Percentiles rank a stretch among this genome's conserved stretches.
Conservation (phyloP, 768 basidiomycete species). For the Pilatotrama ljubarskyi region DNA sequence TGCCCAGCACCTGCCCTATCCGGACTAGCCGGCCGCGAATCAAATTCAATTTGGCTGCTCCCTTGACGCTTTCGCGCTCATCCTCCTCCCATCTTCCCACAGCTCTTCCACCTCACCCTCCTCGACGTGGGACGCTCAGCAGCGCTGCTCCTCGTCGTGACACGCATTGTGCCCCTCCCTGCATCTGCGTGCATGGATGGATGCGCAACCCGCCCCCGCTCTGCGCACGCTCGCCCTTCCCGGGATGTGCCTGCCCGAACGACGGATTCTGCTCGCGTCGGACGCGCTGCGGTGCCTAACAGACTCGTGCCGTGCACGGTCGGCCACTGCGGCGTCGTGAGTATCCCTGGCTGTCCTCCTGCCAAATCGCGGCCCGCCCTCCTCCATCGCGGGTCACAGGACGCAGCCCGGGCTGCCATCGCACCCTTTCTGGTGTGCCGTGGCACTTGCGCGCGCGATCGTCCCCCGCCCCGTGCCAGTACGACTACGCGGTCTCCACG, state of each 20-base stretch:
- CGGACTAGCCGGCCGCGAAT: neutral
- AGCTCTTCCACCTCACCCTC: neutral
- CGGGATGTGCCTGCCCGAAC: neutral
- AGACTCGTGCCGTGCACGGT: neutral
- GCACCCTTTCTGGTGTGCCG: too few relatives aligned
- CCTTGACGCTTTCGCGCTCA: neutral
- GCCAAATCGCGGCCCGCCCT: neutral
- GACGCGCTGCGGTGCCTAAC: constrained; percentile 12
- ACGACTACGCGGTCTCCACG: too few relatives aligned
- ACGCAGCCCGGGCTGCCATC: neutral
- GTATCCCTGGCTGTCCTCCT: neutral
- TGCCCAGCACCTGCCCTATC: neutral
- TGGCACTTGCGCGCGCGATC: neutral
- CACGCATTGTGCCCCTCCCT: neutral
- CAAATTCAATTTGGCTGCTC: neutral
- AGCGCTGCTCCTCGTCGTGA: neutral
- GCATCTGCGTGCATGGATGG: neutral
- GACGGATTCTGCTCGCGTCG: constrained; percentile 9
- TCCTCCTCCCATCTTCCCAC: neutral
- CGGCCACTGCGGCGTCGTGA: neutral
- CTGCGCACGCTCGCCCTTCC: neutral
- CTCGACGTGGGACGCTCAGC: neutral
- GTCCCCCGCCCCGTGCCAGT: neutral
- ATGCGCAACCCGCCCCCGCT: neutral
- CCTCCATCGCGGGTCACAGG: neutral